phyloP scores from a whole-genome alignment of 441 rosid species.

The Gossypium gossypioides region DNA sequence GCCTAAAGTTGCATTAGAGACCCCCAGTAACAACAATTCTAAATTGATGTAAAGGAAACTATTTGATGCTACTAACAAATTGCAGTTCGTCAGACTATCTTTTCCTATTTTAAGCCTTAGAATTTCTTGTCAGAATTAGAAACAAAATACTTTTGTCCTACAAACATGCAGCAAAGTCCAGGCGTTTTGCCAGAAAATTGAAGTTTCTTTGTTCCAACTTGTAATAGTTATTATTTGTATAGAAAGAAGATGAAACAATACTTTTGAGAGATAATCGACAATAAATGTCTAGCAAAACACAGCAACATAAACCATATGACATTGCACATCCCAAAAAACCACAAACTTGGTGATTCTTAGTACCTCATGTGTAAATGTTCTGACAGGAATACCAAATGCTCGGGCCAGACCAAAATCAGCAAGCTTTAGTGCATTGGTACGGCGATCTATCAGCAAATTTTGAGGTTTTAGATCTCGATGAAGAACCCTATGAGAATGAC shows the following conservation, averaged over 20 bases:
- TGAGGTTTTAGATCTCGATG: slow-evolving; percentile 95
- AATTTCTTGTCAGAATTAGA: background rate
- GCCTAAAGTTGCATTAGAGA: slow-evolving; percentile 3
- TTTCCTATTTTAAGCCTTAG: background rate
- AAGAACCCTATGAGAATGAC: slow-evolving; percentile 97
- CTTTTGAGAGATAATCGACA: background rate
- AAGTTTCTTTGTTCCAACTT: background rate
- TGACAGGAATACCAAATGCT: slow-evolving; percentile 89
- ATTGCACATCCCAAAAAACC: slow-evolving; percentile 10
- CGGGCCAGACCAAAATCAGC: slow-evolving; percentile 98
- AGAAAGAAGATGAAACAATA: background rate
- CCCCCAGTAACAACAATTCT: background rate
- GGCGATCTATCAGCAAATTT: slow-evolving; percentile 84
- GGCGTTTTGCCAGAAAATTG: background rate
- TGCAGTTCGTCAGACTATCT: background rate
- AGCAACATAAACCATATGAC: slow-evolving; percentile 3
- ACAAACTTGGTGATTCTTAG: slow-evolving; percentile 2
- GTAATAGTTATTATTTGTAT: background rate
- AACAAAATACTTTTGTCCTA: background rate
- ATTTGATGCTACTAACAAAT: background rate
- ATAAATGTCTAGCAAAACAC: background rate
- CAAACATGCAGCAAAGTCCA: background rate
- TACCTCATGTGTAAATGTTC: slow-evolving; percentile 98
- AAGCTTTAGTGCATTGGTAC: slow-evolving; percentile 78
- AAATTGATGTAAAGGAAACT: background rate